Evolutionary conservation across 2,329 filamentous ascomycete species (phyloP).

Genomic region (Colletotrichum aenigma): DNA sequence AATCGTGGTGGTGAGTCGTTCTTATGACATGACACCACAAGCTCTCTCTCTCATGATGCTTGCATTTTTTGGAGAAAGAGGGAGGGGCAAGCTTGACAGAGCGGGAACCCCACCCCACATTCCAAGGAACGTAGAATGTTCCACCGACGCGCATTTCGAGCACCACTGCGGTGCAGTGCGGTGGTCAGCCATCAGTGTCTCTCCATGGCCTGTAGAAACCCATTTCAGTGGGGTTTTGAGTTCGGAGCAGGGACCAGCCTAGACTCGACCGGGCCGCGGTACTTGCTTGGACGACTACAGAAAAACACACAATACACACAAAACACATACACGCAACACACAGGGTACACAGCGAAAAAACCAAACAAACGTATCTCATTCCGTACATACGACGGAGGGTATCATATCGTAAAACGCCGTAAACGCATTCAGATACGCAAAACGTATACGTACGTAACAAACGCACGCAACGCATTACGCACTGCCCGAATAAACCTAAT

Average conservation of each 20-base stretch:
- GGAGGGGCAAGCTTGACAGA: neutral
- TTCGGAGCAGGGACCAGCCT: slow-evolving; percentile 4
- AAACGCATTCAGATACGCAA: slow-evolving; percentile 8
- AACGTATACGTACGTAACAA: slow-evolving; percentile 8
- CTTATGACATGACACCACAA: slow-evolving; percentile 8
- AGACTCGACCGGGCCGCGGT: neutral
- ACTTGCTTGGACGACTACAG: neutral
- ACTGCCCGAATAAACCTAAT: slow-evolving; percentile 11
- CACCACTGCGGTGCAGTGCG: neutral
- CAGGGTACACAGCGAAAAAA: slow-evolving; percentile 24
- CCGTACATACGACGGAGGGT: slow-evolving; percentile 14
- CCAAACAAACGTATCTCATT: slow-evolving; percentile 23
- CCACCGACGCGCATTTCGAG: neutral
- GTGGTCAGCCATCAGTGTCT: neutral
- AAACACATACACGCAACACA: slow-evolving; percentile 19
- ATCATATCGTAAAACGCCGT: slow-evolving; percentile 18
- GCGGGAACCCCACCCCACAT: neutral
- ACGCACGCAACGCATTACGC: slow-evolving; percentile 16
- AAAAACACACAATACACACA: slow-evolving; percentile 1
- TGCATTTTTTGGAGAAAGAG: neutral
- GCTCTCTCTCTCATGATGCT: slow-evolving; percentile 11
- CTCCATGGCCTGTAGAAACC: neutral
- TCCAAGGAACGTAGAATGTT: slow-evolving; percentile 13
- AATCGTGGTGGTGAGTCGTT: neutral
- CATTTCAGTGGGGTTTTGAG: neutral